phyloP scores from a whole-genome alignment of 805 yeast species.

The Candida sphagnicola region DNA sequence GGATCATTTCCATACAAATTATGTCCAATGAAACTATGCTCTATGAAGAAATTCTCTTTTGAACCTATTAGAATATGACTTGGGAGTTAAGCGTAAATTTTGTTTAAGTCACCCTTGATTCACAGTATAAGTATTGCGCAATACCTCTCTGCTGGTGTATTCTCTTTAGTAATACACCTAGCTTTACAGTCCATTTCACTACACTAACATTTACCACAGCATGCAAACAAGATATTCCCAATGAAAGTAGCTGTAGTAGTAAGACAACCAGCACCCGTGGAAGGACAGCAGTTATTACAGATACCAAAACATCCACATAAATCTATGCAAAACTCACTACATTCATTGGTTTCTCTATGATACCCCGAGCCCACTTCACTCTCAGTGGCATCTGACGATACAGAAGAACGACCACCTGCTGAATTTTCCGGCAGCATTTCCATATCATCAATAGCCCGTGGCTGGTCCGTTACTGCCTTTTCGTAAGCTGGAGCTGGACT shows the following conservation, averaged over 20 bases:
- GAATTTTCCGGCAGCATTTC: not conserved
- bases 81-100: too few species aligned
- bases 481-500: too few species aligned
- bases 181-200: too few species aligned
- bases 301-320: slow-evolving; percentile 36
- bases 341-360: slow-evolving; percentile 34
- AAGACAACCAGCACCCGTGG: slow-evolving; percentile 37
- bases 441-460: not conserved
- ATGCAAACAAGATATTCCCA: slow-evolving; percentile 31
- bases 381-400: slow-evolving; percentile 6
- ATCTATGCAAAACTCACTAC: slow-evolving; percentile 40
- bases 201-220: slow-evolving; percentile 13
- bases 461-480: too few species aligned
- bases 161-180: too few species aligned
- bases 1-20: too few species aligned
- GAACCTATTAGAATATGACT: too few species aligned
- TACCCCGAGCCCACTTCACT: slow-evolving; percentile 33
- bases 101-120: too few species aligned
- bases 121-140: too few species aligned
- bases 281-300: slow-evolving; percentile 39
- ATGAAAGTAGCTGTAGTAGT: slow-evolving; percentile 31
- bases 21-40: too few species aligned
- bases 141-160: too few species aligned
- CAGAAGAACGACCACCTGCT: not conserved
- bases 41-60: too few species aligned